A percentile compares a stretch with the other conserved stretches of the same genome.
Conservation (phyloP, 805 yeast genomes). For the Candida maltosa region DNA sequence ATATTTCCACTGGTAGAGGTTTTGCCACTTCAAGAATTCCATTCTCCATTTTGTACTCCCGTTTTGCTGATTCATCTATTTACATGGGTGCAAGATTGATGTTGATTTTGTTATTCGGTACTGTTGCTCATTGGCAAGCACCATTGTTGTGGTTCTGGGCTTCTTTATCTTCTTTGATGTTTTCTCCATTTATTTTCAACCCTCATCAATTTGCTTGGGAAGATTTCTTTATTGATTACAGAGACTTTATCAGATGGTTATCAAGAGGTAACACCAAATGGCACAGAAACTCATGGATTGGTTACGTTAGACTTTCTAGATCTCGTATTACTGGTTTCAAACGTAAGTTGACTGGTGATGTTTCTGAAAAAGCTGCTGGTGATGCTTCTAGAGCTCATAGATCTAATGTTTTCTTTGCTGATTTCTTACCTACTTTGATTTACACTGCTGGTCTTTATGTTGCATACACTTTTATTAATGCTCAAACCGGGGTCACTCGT, state of each 20-base stretch:
- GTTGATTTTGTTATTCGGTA: slow-evolving; percentile 69
- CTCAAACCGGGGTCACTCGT: slow-evolving; percentile 75
- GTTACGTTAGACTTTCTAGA: slow-evolving; percentile 75
- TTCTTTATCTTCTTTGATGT: slow-evolving; percentile 78
- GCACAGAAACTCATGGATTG: slow-evolving; percentile 89
- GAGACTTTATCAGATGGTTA: slow-evolving; percentile 88
- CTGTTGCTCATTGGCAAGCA: slow-evolving; percentile 85
- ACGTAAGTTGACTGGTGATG: slow-evolving; percentile 63
- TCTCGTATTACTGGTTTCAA: slow-evolving; percentile 92
- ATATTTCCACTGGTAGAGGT: slow-evolving; percentile 81
- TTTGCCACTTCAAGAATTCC: slow-evolving; percentile 73
- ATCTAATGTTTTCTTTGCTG: slow-evolving; percentile 74
- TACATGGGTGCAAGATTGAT: slow-evolving; percentile 80
- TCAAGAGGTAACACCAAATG: slow-evolving; percentile 88
- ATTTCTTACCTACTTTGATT: slow-evolving; percentile 68
- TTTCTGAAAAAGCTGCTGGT: slow-evolving; percentile 65
- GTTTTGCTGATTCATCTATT: slow-evolving; percentile 77
- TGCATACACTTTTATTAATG: slow-evolving; percentile 78
- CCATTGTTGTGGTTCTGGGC: slow-evolving; percentile 98
- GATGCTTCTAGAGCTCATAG: slow-evolving; percentile 76
- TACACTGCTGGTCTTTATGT: slow-evolving; percentile 69
- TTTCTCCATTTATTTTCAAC: slow-evolving; percentile 92
- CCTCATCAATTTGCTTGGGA: slow-evolving; percentile 98
- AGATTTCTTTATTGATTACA: slow-evolving; percentile 93
- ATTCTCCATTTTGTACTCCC: slow-evolving; percentile 59